Evolutionary conservation across 768 basidiomycete genomes (phyloP).

Genomic region (Tephrocybe sp.): DNA sequence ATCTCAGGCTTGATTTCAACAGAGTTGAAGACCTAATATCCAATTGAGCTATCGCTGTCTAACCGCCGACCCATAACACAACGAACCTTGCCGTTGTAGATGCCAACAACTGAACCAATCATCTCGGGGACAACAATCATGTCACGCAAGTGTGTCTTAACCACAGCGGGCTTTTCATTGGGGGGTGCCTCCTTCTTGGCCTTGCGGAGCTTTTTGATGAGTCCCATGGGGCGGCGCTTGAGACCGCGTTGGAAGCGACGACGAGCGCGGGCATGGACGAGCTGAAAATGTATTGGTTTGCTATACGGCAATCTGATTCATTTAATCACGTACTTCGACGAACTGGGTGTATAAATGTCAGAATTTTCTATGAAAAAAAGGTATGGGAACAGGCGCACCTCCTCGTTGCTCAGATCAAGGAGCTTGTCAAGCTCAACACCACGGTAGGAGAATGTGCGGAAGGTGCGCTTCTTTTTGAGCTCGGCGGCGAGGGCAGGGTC

Average conservation of each 20-base stretch:
- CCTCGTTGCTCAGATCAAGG: conserved; percentile 93
- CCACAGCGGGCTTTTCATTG: conserved; percentile 97
- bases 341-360: conserved; percentile 42
- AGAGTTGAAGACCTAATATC: conserved; percentile 78
- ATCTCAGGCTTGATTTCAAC: conserved; percentile 99
- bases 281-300: conserved; percentile 36
- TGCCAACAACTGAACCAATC: conserved; percentile 97
- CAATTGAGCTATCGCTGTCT: background rate
- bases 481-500: conserved; percentile 94
- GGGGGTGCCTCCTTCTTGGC: conserved; percentile 99
- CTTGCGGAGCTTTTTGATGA: conserved; percentile 99
- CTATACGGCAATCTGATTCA: background rate
- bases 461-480: conserved; percentile 97
- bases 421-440: conserved; percentile 98
- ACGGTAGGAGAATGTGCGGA: conserved; percentile 98
- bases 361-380: background rate
- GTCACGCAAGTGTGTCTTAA: conserved; percentile 98
- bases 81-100: conserved; percentile 95
- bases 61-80: background rate
- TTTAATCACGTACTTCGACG: conserved; percentile 59
- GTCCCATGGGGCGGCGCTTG: conserved; percentile 96
- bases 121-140: conserved; percentile 99
- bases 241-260: conserved; percentile 98
- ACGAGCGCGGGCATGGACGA: conserved; percentile 98
- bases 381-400: conserved; percentile 51